Evolutionary conservation across 73 alveolate species (phyloP), one percentile per base, ranked within the genome.

Genomic region (Paramecium sexaurelia): DNA sequence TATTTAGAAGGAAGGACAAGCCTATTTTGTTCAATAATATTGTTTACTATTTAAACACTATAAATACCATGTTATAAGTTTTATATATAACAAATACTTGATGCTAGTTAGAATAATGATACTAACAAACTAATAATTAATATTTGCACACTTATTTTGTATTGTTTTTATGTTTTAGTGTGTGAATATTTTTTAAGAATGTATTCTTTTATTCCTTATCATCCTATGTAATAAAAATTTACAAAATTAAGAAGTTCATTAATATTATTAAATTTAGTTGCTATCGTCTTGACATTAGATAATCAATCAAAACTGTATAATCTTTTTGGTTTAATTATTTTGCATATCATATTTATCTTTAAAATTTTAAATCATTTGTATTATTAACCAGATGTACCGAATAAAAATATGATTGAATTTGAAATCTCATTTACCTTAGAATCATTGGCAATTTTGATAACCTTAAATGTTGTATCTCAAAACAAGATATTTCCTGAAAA

Each of bases 51-150:
- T 32, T 32, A 61, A 61, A 61, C 83, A 5, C 83, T 61, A 3
- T n/a, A 61, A 26, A 61, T 61, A 61, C 83, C 83, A 26, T 61
- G 83, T 61, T 61, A 26, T 61, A 61, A 61, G 43, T 61, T 61
- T 61, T 61, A 61, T 15, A 61, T 61, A 13, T 32, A 61, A 61
- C 17, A 61, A 24, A 61, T 61, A 22, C 20, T 61, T 61, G 43
- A 7, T 32, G 83, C 83, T 29, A 32, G 7, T 27, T 11, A 11
- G 2, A 61, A 61, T 3, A 32, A 32, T 29, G 11, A 61, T 11
- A 61, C 26, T 2, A 61, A 61, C 26, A 3, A 61, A 61, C 26
- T 61, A 61, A 32, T 61, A 26, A 61, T 61, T 7, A 61, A 61
- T 29, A 61, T 61, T 1, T 29, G 39, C 8, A 24, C 83, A 11